Conservation (phyloP, 1,284 basidiomycete species). For the Uromyces viciae-fabae region DNA sequence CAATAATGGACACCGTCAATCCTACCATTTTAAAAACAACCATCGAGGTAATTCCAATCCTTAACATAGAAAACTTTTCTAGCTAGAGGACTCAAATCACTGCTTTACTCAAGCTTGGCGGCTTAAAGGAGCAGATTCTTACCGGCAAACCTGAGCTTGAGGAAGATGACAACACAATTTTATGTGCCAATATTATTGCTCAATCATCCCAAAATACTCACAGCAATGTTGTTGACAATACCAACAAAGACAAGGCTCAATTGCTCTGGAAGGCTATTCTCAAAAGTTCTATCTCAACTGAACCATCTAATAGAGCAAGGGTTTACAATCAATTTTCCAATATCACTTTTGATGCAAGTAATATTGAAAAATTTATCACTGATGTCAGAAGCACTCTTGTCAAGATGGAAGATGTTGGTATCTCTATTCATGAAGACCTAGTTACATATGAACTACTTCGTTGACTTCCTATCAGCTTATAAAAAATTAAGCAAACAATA, state of each 20-base stretch:
- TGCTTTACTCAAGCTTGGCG: neutral
- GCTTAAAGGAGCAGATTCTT: neutral
- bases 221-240: neutral
- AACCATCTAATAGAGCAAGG: neutral
- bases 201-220: neutral
- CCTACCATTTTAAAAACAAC: no score
- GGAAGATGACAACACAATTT: neutral
- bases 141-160: neutral
- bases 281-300: neutral
- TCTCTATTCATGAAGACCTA: neutral
- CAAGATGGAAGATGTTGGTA: neutral
- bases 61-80: neutral
- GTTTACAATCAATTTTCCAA: neutral
- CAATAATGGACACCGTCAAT: neutral
- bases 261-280: neutral
- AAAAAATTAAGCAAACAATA: neutral
- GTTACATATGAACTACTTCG: neutral
- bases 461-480: neutral
- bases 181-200: neutral
- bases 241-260: neutral
- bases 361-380: neutral
- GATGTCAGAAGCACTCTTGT: neutral
- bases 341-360: neutral
- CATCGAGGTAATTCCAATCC: neutral
- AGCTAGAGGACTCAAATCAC: neutral